Conservation (phyloP, 2,329 filamentous ascomycete genomes). For the Aspergillus sp. region DNA sequence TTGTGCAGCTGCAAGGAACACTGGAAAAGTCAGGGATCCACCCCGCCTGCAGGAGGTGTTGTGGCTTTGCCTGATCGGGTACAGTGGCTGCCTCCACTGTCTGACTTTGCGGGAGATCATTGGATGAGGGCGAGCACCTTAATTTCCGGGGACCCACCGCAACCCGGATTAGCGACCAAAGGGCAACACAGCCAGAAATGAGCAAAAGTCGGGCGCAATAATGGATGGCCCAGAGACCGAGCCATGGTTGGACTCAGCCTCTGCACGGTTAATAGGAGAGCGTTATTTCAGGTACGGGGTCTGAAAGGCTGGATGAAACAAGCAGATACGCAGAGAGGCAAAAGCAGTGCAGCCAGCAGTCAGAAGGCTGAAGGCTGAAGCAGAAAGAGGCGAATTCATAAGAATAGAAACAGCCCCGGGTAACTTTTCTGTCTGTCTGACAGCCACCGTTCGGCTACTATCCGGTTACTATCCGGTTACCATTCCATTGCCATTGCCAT, state of each 20-base stretch:
- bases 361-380: neutral
- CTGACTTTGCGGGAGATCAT: neutral
- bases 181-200: neutral
- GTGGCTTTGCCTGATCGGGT: neutral
- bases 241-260: neutral
- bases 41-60: neutral
- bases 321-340: too few relatives aligned
- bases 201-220: neutral
- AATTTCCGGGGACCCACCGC: constrained; percentile 6
- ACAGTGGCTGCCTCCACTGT: neutral
- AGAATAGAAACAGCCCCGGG: constrained; percentile 2
- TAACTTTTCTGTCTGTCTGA: neutral
- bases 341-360: too few relatives aligned
- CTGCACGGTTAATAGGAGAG: neutral
- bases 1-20: constrained; percentile 8
- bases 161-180: neutral
- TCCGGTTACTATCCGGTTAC: neutral
- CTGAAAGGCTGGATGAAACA: neutral
- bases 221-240: neutral
- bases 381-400: neutral
- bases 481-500: too few relatives aligned
- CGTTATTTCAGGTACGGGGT: neutral
- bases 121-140: neutral
- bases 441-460: neutral
- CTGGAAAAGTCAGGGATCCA: neutral